These are phyloP conservation scores for Xerocomellus intermedius DNA, from an alignment of 768 basidiomycete genomes.

Conservation along the genomic window DNA sequence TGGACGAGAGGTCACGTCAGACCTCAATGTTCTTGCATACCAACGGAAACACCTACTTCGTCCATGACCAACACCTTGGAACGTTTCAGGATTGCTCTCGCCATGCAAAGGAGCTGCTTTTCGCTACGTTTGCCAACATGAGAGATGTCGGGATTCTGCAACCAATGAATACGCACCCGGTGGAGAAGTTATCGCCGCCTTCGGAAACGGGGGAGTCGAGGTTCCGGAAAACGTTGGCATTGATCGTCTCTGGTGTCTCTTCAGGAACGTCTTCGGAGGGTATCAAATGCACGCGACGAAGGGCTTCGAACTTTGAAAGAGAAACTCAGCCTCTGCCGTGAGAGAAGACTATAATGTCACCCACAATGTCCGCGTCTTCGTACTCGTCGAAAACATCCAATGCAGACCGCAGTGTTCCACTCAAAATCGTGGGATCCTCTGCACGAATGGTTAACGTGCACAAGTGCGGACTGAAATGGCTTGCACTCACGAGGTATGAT, in stretches of 20 bases:
- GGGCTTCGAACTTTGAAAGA: constrained; percentile 63
- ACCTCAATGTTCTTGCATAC: constrained; percentile 1
- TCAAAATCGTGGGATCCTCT: constrained; percentile 90
- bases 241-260: constrained; percentile 43
- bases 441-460: constrained; percentile 1
- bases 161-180: constrained; percentile 50
- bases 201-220: constrained; percentile 75
- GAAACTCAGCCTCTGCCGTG: background rate
- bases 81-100: constrained; percentile 77
- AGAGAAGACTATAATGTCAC: constrained; percentile 22
- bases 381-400: constrained; percentile 88
- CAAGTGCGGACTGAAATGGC: background rate
- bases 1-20: constrained; percentile 20
- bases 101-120: constrained; percentile 89
- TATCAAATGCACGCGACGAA: constrained; percentile 82
- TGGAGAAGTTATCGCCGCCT: constrained; percentile 88
- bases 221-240: constrained; percentile 74
- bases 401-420: constrained; percentile 76
- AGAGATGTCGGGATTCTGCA: background rate
- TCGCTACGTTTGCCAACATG: constrained; percentile 42
- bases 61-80: constrained; percentile 84
- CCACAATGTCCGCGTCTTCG: constrained; percentile 75
- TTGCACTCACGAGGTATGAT: constrained; percentile 64
- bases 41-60: constrained; percentile 47
- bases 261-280: constrained; percentile 51